Evolutionary conservation across 2,329 filamentous ascomycete genomes (phyloP), one percentile per base, ranked within the genome.

Genomic region (Colletotrichum sp.): DNA sequence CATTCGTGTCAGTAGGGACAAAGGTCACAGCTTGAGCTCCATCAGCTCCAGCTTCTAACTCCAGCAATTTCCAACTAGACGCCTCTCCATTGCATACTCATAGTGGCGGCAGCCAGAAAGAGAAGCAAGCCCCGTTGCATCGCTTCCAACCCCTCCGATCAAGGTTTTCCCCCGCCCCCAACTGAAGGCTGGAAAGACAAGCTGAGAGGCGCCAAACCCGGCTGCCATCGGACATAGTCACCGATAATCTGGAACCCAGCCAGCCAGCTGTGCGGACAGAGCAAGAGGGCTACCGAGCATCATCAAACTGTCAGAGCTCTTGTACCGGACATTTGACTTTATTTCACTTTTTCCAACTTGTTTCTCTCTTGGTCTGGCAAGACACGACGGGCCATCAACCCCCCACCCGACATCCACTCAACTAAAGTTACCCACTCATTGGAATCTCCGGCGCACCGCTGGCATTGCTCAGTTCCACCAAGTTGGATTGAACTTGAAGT

Each of bases 401-500:
- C 72, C 30, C 69, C 72, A 72, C 69, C 36, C 21, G 36, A 67
- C 63, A 75, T 36, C 72, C 72, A 75, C 72, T 18, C 62, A 65
- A 59, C 72, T 55, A 72, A 72, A 66, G 62, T 72, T 75, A 62
- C 69, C 72, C 72, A 67, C 72, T 67, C 36, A 55, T 67, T 75
- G 71, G 71, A 73, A 70, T 70, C 65, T 44, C 69, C 69, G 69
- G 28, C 72, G 62, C 72, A 44, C 39, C 18, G 39, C 39, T 71
- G 72, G 72, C 69, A 72, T 52, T 63, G 62, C 28, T 72, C 69
- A 36, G 55, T 75, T 72, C 52, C 52, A 66, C 28, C 55, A 28
- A 30, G 32, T 30, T 64, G 34, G 30, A 64, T 64, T 21, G 30
- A n/a, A 7, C 18, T 39, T 64, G 44, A 57, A 62, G 39, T 68